Percentiles rank a stretch among this genome's conserved stretches.
These are phyloP conservation scores for Dendrobium chrysotoxum DNA, from an alignment of 106 monocot genomes.

Conservation along the genomic window DNA sequence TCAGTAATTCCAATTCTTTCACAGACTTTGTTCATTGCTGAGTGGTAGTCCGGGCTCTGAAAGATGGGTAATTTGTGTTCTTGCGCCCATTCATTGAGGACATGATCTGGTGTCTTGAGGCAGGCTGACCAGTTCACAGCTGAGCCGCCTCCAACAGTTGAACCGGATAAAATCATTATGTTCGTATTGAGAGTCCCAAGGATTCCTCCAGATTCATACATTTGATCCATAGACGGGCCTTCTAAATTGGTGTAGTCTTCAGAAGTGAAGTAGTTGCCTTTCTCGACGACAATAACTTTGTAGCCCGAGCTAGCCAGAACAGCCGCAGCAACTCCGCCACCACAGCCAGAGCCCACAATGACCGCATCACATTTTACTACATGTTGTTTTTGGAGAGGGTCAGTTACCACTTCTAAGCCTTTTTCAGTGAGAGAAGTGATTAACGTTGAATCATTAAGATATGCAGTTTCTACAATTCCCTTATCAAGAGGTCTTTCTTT, in stretches of 20 bases:
- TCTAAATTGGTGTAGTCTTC: conserved; percentile 69
- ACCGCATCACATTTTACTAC: conserved; percentile 64
- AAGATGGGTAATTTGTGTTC: conserved; percentile 40
- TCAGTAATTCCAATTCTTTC: conserved; percentile 65
- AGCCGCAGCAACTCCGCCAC: conserved; percentile 82
- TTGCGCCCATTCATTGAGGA: conserved; percentile 64
- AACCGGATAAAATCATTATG: conserved; percentile 45
- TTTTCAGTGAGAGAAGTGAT: conserved; percentile 39
- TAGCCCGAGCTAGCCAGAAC: conserved; percentile 56
- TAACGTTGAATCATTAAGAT: conserved; percentile 41
- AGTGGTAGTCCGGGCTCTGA: conserved; percentile 27
- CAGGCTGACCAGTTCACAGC: conserved; percentile 75
- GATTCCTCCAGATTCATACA: conserved; percentile 59
- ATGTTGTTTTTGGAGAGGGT: conserved; percentile 15
- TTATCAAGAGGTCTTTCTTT: conserved; percentile 57
- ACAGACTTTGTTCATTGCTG: conserved; percentile 75
- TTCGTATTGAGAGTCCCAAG: conserved; percentile 29
- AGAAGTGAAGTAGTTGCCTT: conserved; percentile 74
- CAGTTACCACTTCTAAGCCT: conserved; percentile 32
- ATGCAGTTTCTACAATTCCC: conserved; percentile 57
- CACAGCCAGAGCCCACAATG: conserved; percentile 81
- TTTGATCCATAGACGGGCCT: conserved; percentile 32
- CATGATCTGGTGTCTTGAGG: conserved; percentile 43
- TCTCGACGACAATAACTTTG: conserved; percentile 80
- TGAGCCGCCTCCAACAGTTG: conserved; percentile 72